Percentiles rank a stretch among this genome's conserved stretches.
phyloP scores from a whole-genome alignment of 116 monocot species.

The Iris pallida region DNA sequence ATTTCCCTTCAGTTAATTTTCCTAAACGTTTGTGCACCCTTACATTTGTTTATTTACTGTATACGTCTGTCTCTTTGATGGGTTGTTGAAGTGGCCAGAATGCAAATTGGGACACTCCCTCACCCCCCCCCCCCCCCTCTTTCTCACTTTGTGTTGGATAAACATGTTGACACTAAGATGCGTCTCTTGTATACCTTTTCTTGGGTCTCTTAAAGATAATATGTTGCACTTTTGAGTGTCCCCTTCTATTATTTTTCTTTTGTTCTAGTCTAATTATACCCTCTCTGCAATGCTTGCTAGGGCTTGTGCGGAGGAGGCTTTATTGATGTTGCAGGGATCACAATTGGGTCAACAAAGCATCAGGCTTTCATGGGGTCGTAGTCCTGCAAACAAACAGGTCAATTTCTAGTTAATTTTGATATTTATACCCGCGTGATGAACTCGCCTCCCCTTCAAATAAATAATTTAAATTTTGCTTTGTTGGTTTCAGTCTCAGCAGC shows the following conservation, averaged over 20 bases:
- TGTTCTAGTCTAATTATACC: neutral
- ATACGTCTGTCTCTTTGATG: no score
- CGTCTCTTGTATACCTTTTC: no score
- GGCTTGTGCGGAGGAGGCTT: constrained; percentile 74
- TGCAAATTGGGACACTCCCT: no score
- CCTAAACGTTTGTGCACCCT: no score
- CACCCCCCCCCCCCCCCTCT: no score
- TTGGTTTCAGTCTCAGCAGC: constrained; percentile 14
- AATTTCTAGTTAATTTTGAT: neutral
- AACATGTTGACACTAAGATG: no score
- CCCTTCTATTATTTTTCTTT: neutral
- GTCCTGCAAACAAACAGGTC: constrained; percentile 69
- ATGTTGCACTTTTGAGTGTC: neutral
- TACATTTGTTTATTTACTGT: no score
- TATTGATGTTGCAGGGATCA: constrained; percentile 64
- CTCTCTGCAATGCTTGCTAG: constrained; percentile 18
- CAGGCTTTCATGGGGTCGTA: constrained; percentile 95
- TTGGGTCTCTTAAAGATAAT: neutral
- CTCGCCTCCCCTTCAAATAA: no score
- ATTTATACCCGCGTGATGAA: neutral
- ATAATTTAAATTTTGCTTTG: neutral
- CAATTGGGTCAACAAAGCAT: constrained; percentile 66
- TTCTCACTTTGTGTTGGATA: no score
- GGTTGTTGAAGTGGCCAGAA: no score
- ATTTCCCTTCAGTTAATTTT: no score